phyloP scores from a whole-genome alignment of 345 rosid genomes.

The Firmiana major region DNA sequence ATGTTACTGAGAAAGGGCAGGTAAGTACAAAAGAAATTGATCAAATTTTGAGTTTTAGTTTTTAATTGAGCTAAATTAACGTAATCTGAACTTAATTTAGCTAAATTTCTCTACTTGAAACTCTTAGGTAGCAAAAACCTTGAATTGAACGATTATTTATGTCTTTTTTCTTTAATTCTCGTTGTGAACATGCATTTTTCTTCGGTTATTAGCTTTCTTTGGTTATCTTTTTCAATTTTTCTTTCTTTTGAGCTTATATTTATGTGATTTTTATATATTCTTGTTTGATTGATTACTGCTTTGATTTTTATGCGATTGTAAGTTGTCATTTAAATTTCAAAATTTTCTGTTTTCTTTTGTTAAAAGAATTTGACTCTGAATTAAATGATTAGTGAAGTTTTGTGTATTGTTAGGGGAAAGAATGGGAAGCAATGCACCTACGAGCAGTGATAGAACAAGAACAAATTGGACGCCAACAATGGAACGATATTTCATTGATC shows the following conservation, averaged over 20 bases:
- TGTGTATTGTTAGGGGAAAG: not conserved
- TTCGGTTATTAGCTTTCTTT: not conserved
- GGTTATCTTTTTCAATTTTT: not conserved
- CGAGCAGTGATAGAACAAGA: constrained; percentile 60
- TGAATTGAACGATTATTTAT: not conserved
- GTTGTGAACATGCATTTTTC: not conserved
- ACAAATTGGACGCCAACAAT: constrained; percentile 75
- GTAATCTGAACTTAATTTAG: not conserved
- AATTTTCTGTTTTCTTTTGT: not conserved
- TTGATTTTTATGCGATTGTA: not conserved
- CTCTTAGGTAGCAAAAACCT: not conserved
- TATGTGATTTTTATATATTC: not conserved
- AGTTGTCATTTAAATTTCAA: not conserved
- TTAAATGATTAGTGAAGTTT: not conserved
- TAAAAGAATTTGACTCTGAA: not conserved
- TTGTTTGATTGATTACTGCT: not conserved
- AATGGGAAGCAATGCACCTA: constrained; percentile 31
- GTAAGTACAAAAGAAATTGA: not conserved
- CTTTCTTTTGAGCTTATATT: constrained; percentile 2
- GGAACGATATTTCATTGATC: constrained; percentile 88
- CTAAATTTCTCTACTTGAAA: not conserved
- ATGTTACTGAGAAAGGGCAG: constrained; percentile 8
- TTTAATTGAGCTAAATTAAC: not conserved
- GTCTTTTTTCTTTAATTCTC: not conserved
- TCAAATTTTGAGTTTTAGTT: not conserved